A percentile compares a stretch with the other conserved stretches of the same genome.
Evolutionary conservation across 306 rosid species (phyloP).

Genomic region (apple (Malus domestica)): ASM211411v1 NC_041798.1:1348001-1348500

Average conservation of each 20-base stretch:
- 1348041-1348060: conserved; percentile 86
- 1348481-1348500: no score
- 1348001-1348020: conserved; percentile 83
- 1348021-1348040: conserved; percentile 73
- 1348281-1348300: conserved; percentile 81
- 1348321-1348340: conserved; percentile 84
- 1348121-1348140: not conserved
- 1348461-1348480: no score
- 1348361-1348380: not conserved
- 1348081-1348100: not conserved
- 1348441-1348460: not conserved
- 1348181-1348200: not conserved
- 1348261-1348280: conserved; percentile 78
- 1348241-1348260: conserved; percentile 55
- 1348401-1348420: not conserved
- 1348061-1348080: conserved; percentile 8
- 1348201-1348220: conserved; percentile 73
- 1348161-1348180: not conserved
- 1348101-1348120: not conserved
- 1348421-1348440: no score
- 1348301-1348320: conserved; percentile 73
- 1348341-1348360: not conserved
- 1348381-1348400: not conserved
- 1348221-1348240: conserved; percentile 76
- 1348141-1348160: not conserved